Base-by-base conservation (phyloP, 805 yeast species). In the Pichia cabralensis region DNA sequence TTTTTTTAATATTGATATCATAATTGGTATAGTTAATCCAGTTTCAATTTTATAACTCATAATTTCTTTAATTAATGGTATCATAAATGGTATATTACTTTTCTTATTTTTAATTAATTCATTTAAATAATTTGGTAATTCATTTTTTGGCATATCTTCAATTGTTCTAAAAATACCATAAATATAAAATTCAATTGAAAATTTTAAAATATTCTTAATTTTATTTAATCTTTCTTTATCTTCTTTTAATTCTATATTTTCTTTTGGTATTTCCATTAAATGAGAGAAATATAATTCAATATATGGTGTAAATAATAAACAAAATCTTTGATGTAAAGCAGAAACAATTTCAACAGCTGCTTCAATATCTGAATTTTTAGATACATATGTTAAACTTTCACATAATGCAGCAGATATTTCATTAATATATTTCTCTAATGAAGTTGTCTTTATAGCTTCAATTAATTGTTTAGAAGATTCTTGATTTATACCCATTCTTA, bases 241-340 rank as follows among this genome's bases (percentile, higher is more conserved):
- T 18, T 70, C 79, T 32, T 68, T 72, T n/a, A 60, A 58, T 5
- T 52, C 45, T 11, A 52, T 49, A 8, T 40, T 33, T 14, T 47
- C 48, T 16, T 43, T 33, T 10, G 65, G 67, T 26, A 49, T 57
- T 6, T 60, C 50, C 17, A 74, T 52, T n/a, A 60, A 60, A 16
- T 58, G 52, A 3, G 66, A 55, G 36, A 71, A 62, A 44, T 62
- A 55, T 6, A 61, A 53, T 38, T 70, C 55, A 22, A 76, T 48
- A 9, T 41, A 49, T 1, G 73, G 69, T 0, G 88, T 69, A 52
- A 82, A 80, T 3, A 54, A 44, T 0, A 42, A 34, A 3, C 61
- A 48, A 49, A 86, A 85, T 36, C 96, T 62, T 54, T 81, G 95
- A 56, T 85, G 95, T 14, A 86, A 56, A 0, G 76, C 77, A 26